Percentiles rank a stretch among this genome's conserved stretches.
Evolutionary conservation across 176 grass and related monocot species (phyloP).

Genomic region (Oryza officinalis): DNA sequence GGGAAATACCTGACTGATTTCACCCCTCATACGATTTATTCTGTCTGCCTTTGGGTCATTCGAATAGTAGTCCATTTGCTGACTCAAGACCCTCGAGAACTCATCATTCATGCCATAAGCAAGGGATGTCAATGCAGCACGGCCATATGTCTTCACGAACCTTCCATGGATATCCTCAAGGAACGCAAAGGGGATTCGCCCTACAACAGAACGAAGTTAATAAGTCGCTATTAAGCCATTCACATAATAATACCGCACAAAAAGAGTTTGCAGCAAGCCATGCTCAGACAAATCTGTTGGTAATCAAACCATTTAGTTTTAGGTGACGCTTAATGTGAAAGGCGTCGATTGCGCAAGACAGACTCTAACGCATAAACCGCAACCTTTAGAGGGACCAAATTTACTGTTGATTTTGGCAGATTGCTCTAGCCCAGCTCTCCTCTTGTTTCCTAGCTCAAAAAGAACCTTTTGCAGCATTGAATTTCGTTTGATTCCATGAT

Average conservation of each 20-base stretch:
- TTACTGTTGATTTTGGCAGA: not conserved
- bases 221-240: constrained; percentile 4
- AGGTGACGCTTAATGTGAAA: not conserved
- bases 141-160: constrained; percentile 90
- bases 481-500: not conserved
- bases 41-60: constrained; percentile 92
- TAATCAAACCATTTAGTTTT: not conserved
- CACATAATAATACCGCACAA: not conserved
- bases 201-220: constrained; percentile 38
- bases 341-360: not conserved
- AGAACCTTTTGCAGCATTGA: not conserved
- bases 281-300: not conserved
- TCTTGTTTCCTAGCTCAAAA: not conserved
- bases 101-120: constrained; percentile 99
- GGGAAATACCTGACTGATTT: constrained; percentile 84
- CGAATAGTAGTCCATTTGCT: constrained; percentile 97
- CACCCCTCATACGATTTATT: constrained; percentile 91
- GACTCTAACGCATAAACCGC: not conserved
- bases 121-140: constrained; percentile 75
- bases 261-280: not conserved
- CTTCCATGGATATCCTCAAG: constrained; percentile 94
- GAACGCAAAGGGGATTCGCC: constrained; percentile 90
- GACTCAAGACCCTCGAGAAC: constrained; percentile 86
- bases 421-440: not conserved
- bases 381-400: too few relatives aligned